Evolutionary conservation across 805 yeast species (phyloP).

Genomic region (Hanseniaspora guilliermondii): DNA sequence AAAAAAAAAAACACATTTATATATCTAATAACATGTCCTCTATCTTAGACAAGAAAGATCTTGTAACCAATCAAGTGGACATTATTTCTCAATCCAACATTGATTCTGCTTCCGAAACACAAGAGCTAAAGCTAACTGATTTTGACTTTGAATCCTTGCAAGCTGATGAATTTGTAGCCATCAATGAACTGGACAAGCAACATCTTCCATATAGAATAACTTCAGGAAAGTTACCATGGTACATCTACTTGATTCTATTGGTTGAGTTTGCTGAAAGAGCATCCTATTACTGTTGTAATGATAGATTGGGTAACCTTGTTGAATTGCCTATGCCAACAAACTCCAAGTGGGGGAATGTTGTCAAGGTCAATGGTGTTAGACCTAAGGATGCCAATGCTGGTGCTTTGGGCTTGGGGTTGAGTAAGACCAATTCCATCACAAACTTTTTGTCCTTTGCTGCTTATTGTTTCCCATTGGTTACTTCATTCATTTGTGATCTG

Average conservation of each 20-base stretch:
- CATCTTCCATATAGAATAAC: slow-evolving; percentile 1
- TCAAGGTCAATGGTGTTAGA: slow-evolving; percentile 17
- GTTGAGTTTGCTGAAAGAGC: slow-evolving; percentile 76
- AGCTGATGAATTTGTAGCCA: neutral
- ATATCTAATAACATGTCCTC: neutral
- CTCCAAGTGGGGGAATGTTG: slow-evolving; percentile 24
- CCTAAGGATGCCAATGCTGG: slow-evolving; percentile 29
- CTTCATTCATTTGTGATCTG: slow-evolving; percentile 66
- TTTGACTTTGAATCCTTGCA: neutral
- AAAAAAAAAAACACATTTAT: neutral
- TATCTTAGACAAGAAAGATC: neutral
- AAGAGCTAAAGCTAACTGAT: neutral
- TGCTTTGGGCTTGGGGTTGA: slow-evolving; percentile 46
- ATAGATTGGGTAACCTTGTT: slow-evolving; percentile 71
- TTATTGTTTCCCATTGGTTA: slow-evolving; percentile 65
- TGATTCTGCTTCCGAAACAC: neutral
- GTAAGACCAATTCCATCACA: slow-evolving; percentile 58
- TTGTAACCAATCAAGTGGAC: neutral
- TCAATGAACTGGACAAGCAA: neutral
- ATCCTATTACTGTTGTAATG: slow-evolving; percentile 65
- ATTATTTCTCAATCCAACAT: neutral
- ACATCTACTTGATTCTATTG: slow-evolving; percentile 42
- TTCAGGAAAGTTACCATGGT: slow-evolving; percentile 36
- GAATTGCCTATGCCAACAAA: slow-evolving; percentile 37
- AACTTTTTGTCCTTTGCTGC: slow-evolving; percentile 74